Evolutionary conservation across 495 filamentous ascomycete genomes (phyloP).

Genomic region (Neurospora sp.): DNA sequence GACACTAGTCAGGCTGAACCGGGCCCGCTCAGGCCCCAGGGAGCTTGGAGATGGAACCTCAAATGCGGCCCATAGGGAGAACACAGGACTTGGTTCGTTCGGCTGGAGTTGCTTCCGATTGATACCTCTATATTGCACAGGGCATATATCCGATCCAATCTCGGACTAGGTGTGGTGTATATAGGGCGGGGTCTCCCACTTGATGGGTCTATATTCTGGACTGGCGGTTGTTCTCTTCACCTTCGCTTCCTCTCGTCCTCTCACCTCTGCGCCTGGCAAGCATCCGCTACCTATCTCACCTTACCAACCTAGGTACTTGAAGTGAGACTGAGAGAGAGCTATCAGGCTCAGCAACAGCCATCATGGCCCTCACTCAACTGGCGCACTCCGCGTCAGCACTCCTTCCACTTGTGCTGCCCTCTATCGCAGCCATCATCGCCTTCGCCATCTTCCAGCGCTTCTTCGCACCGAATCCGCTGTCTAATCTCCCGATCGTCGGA

Average conservation of each 20-base stretch:
- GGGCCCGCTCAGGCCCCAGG: background rate
- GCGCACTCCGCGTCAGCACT: conserved; percentile 10
- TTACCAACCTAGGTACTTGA: background rate
- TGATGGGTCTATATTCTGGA: background rate
- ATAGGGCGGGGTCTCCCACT: background rate
- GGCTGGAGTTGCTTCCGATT: background rate
- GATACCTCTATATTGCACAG: background rate
- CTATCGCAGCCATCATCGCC: conserved; percentile 12
- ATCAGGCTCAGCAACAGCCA: background rate
- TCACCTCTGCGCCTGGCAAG: background rate
- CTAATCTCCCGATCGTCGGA: conserved; percentile 20
- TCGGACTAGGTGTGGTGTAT: background rate
- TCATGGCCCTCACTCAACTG: conserved; percentile 9
- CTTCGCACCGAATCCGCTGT: conserved; percentile 2
- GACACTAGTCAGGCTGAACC: background rate
- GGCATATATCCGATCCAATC: background rate
- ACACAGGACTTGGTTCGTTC: background rate
- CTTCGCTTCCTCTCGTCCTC: background rate
- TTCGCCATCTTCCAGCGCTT: conserved; percentile 17
- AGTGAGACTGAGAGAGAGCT: background rate
- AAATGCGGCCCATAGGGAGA: background rate
- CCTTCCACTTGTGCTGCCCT: conserved; percentile 18
- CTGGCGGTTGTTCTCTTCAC: background rate
- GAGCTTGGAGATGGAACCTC: background rate
- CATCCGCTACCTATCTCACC: background rate